Conservation (phyloP, 2,329 filamentous ascomycete species). For the Tolypocladium tundrense region DNA sequence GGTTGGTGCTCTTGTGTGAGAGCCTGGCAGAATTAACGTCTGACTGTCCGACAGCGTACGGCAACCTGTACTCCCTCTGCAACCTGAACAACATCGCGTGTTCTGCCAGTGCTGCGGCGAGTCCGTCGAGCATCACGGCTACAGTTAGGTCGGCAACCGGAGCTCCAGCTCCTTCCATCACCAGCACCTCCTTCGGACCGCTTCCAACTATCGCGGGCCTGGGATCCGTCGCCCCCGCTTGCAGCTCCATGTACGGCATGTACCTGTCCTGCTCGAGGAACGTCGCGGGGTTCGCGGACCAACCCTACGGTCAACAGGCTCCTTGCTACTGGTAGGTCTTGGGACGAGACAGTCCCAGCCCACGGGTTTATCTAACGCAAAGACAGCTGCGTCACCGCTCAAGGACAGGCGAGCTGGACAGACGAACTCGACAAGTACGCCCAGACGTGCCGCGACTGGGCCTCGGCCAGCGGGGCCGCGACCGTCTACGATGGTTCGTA, state of each 20-base stretch:
- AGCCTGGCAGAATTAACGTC: background rate
- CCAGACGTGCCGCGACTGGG: constrained; percentile 19
- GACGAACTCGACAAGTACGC: constrained; percentile 18
- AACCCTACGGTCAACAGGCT: constrained; percentile 16
- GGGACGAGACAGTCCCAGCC: too few relatives aligned
- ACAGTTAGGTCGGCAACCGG: constrained; percentile 2
- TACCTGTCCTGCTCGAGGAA: constrained; percentile 14
- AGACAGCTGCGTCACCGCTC: constrained; percentile 12
- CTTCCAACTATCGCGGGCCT: background rate
- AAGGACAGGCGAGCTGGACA: constrained; percentile 14
- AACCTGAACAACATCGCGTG: background rate
- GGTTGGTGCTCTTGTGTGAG: constrained; percentile 9
- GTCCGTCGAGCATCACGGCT: background rate
- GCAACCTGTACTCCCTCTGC: constrained; percentile 14
- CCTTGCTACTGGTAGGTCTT: constrained; percentile 20
- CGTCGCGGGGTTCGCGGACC: constrained; percentile 13
- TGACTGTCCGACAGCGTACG: constrained; percentile 11
- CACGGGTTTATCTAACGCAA: background rate
- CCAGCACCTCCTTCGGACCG: background rate
- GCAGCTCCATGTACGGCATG: constrained; percentile 15
- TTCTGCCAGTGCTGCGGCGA: background rate
- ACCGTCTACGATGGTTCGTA: constrained; percentile 15
- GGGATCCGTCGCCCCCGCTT: constrained; percentile 11
- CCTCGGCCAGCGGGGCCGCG: constrained; percentile 14
- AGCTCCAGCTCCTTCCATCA: constrained; percentile 8